These are phyloP conservation scores for Ophiostoma himal-ulmi DNA, from an alignment of 2,329 filamentous ascomycete genomes.

Conservation along the genomic window DNA sequence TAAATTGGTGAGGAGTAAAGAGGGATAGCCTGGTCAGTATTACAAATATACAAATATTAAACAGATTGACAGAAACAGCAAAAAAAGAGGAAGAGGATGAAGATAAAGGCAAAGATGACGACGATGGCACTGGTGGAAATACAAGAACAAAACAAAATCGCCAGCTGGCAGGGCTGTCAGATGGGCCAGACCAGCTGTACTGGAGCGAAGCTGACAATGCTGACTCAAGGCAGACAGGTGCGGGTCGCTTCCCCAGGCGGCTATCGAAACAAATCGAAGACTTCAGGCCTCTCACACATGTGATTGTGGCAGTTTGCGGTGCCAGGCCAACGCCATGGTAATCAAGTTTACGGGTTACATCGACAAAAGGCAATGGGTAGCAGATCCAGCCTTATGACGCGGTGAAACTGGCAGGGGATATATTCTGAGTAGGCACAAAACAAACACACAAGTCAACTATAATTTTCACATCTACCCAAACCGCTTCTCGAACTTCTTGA, in stretches of 20 bases:
- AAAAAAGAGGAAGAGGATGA: neutral
- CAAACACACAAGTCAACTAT: no score
- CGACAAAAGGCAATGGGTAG: neutral
- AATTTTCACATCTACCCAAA: constrained; percentile 41
- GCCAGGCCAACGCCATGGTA: neutral
- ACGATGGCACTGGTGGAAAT: neutral
- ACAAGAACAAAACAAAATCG: neutral
- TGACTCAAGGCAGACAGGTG: neutral
- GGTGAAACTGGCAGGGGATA: neutral
- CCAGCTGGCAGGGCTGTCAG: neutral
- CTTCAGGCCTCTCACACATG: neutral
- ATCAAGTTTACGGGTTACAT: neutral
- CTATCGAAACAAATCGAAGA: neutral
- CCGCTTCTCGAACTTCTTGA: constrained; percentile 76
- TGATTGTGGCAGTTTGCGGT: neutral
- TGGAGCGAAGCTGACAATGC: neutral
- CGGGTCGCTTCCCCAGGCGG: neutral
- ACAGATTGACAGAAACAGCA: neutral
- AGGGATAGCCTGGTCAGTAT: neutral
- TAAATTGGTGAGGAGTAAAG: neutral
- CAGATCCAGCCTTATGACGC: neutral
- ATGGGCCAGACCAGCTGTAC: neutral
- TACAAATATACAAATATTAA: neutral
- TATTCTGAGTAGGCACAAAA: neutral
- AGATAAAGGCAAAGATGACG: neutral